Percentiles rank a stretch among this genome's conserved stretches.
Conservation (phyloP, 2,329 filamentous ascomycete species). For the Aureobasidium lini region DNA sequence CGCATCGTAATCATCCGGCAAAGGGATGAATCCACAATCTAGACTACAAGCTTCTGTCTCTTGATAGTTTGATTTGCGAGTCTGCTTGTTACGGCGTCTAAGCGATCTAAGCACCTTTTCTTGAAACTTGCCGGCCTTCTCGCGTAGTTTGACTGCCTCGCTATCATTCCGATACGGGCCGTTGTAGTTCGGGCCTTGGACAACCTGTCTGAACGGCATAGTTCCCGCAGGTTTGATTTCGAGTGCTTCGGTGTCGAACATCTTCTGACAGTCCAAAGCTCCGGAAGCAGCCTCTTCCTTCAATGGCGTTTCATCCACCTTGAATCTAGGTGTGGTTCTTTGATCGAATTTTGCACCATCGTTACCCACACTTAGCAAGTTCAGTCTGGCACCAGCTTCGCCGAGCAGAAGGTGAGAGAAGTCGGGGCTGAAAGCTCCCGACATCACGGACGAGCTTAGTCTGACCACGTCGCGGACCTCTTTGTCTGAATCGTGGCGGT, state of each 20-base stretch:
- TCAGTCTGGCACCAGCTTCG: slow-evolving; percentile 48
- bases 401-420: slow-evolving; percentile 49
- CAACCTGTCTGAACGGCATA: slow-evolving; percentile 37
- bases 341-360: slow-evolving; percentile 5
- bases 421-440: slow-evolving; percentile 50
- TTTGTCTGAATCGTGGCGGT: slow-evolving; percentile 42
- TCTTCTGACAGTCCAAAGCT: slow-evolving; percentile 18
- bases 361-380: slow-evolving; percentile 40
- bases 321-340: slow-evolving; percentile 26
- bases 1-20: slow-evolving; percentile 19
- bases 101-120: slow-evolving; percentile 5
- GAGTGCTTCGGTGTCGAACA: slow-evolving; percentile 30
- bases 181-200: slow-evolving; percentile 37
- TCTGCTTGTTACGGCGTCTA: slow-evolving; percentile 11
- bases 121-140: neutral
- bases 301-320: slow-evolving; percentile 17
- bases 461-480: slow-evolving; percentile 44
- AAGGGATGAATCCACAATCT: slow-evolving; percentile 25
- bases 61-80: slow-evolving; percentile 19
- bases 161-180: neutral
- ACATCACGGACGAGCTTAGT: slow-evolving; percentile 49
- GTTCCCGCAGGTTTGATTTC: slow-evolving; percentile 31
- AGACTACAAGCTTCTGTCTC: slow-evolving; percentile 20
- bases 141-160: neutral
- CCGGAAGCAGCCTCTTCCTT: slow-evolving; percentile 3